These are phyloP conservation scores for Heracleum sosnowskyi DNA, from an alignment of 129 eudicot genomes.

Conservation along the genomic window DNA sequence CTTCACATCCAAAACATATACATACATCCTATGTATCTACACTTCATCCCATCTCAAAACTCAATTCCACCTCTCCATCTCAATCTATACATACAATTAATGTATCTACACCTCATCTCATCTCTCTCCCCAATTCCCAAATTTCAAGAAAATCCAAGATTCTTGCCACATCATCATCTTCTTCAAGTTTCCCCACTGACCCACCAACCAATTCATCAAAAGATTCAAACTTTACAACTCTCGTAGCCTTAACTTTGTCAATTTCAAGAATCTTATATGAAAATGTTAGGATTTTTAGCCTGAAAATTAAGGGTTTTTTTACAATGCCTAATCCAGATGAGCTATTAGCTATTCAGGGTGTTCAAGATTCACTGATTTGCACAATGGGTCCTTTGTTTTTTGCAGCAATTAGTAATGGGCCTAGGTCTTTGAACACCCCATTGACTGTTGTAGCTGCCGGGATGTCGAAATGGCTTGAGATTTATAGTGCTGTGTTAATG, in stretches of 20 bases:
- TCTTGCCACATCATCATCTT: constrained; percentile 14
- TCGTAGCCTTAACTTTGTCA: constrained; percentile 37
- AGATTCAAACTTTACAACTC: constrained; percentile 35
- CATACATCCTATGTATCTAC: neutral
- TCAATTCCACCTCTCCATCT: constrained; percentile 22
- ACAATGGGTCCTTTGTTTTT: constrained; percentile 55
- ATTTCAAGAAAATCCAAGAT: constrained; percentile 18
- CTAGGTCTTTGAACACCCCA: constrained; percentile 52
- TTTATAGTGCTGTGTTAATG: constrained; percentile 71
- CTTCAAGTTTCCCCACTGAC: constrained; percentile 7
- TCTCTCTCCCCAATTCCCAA: neutral
- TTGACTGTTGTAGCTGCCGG: constrained; percentile 80
- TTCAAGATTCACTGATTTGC: constrained; percentile 25
- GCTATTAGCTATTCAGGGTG: constrained; percentile 12
- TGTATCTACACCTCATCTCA: neutral
- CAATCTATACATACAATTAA: neutral
- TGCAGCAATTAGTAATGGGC: constrained; percentile 36
- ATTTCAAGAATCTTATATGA: constrained; percentile 35
- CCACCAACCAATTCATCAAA: constrained; percentile 1
- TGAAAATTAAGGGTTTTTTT: constrained; percentile 13
- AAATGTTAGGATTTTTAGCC: constrained; percentile 21
- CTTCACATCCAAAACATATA: neutral
- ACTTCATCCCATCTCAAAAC: constrained; percentile 2
- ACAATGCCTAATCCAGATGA: constrained; percentile 12
- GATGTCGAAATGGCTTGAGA: constrained; percentile 76